A percentile compares a stretch with the other conserved stretches of the same genome.
Evolutionary conservation across 2,329 filamentous ascomycete genomes (phyloP).

Genomic region (Grosmannia penicillata): DNA sequence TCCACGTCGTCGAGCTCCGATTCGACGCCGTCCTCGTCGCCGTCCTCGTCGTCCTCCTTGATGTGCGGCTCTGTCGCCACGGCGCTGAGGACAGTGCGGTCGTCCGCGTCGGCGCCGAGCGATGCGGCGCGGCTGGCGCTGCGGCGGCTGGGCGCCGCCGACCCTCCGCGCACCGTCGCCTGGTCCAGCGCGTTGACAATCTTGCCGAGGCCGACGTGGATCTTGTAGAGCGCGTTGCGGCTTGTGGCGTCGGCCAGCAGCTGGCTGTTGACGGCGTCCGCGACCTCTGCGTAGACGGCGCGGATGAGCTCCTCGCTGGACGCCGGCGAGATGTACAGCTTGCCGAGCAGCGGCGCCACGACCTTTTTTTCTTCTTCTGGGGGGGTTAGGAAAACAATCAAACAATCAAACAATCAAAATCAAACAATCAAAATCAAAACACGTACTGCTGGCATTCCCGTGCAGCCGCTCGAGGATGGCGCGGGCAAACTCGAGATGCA

Average conservation of each 20-base stretch:
- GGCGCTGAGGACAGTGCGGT: constrained; percentile 12
- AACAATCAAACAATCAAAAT: neutral
- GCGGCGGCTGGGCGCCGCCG: constrained; percentile 15
- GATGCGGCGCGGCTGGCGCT: constrained; percentile 30
- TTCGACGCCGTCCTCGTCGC: constrained; percentile 13
- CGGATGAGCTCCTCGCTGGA: constrained; percentile 44
- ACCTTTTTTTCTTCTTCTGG: constrained; percentile 77
- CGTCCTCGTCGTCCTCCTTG: constrained; percentile 31
- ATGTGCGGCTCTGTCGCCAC: constrained; percentile 27
- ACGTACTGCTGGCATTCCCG: constrained; percentile 52
- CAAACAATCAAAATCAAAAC: neutral
- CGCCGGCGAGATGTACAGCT: constrained; percentile 62
- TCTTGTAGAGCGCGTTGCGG: constrained; percentile 51
- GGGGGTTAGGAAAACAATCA: constrained; percentile 13
- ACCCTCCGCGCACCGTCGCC: constrained; percentile 6
- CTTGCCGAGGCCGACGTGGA: constrained; percentile 52
- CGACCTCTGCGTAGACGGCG: constrained; percentile 40
- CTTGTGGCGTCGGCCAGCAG: constrained; percentile 44
- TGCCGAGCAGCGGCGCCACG: constrained; percentile 62
- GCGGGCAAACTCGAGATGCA: constrained; percentile 65
- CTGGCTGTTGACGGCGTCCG: constrained; percentile 47
- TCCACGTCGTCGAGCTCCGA: constrained; percentile 26
- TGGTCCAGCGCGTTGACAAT: constrained; percentile 47
- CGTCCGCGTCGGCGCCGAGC: constrained; percentile 16
- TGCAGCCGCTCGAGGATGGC: constrained; percentile 64